Evolutionary conservation across 2,329 filamentous ascomycete species (phyloP), one percentile per base, ranked within the genome.

Genomic region (Alternaria sp.): DNA sequence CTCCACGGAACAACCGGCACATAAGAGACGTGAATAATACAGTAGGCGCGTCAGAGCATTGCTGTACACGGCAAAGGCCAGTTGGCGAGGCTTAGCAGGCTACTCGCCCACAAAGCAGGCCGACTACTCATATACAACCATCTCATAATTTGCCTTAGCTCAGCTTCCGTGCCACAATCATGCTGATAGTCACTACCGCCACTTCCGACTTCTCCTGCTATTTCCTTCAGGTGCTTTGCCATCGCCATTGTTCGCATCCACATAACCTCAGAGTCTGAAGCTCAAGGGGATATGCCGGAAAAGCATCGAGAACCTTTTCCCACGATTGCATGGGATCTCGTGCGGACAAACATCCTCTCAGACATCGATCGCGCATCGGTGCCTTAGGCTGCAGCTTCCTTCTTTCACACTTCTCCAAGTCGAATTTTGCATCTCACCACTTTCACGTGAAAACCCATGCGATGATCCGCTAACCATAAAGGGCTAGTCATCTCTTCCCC

Each of bases 371-470:
- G 7, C 34, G 22, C 20, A 28, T 36, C 5, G 24, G 22, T 12
- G 43, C 26, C 44, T 8, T 11, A 16, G 28, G 2, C n/a, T 26
- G 12, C 44, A 14, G 44, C 28, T 30, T 30, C 16, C 16, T 38
- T n/a, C 3, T 39, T 39, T 8, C 16, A 38, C n/a, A n/a, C 34
- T 24, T 24, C 22, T 42, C 36, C 3, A 4, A 32, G 26, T 30
- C 6, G 26, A 20, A 53, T 42, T 14, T 47, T 28, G 3, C 11
- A 5, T 24, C 53, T 24, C 52, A 34, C 46, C 39, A 59, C 60
- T 68, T 69, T 69, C 69, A 70, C 69, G 61, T 71, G 69, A 57
- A 63, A 51, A 43, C 26, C 8, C 34, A 30, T 20, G 26, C 51
- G 63, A 71, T 70, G 66, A 24, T 16, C 63, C 55, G 56, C 67